phyloP scores from a whole-genome alignment of 805 yeast species.

The Candida adriatica region DNA sequence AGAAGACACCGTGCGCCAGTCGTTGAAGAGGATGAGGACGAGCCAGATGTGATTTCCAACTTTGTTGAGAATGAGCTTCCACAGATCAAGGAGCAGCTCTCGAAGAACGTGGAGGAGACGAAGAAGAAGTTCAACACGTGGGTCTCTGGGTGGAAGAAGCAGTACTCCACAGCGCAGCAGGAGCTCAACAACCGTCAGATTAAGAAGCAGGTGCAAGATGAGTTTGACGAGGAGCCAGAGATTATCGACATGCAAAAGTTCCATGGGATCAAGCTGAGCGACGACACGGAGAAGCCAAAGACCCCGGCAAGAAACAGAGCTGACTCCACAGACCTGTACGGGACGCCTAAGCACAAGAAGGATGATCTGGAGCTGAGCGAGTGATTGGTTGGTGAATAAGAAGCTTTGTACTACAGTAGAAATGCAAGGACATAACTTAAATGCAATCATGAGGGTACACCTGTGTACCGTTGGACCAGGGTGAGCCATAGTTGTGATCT shows the following conservation, averaged over 20 bases:
- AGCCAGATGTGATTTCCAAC: conserved; percentile 46
- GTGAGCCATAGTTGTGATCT: no score
- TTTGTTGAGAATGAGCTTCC: conserved; percentile 50
- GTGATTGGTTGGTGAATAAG: background rate
- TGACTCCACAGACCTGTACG: conserved; percentile 20
- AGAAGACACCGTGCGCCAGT: conserved; percentile 8
- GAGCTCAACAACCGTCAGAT: conserved; percentile 16
- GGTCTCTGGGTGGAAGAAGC: conserved; percentile 32
- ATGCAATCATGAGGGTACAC: background rate
- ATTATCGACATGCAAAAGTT: conserved; percentile 42
- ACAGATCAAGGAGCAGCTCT: conserved; percentile 58
- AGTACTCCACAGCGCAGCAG: conserved; percentile 15
- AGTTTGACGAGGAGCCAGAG: conserved; percentile 48
- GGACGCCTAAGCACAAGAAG: conserved; percentile 16
- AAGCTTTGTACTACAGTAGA: no score
- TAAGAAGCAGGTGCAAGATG: conserved; percentile 21
- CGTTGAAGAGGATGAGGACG: conserved; percentile 28
- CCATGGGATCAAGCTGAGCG: conserved; percentile 39
- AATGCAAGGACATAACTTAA: no score
- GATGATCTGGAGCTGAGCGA: conserved; percentile 2
- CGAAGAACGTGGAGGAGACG: conserved; percentile 77
- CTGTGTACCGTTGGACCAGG: background rate
- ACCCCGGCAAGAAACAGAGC: conserved; percentile 29
- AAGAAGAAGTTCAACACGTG: conserved; percentile 68
- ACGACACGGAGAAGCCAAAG: conserved; percentile 18